Evolutionary conservation across 164 flowering plant genomes (phyloP).

Genomic region (Vitis riparia): DNA sequence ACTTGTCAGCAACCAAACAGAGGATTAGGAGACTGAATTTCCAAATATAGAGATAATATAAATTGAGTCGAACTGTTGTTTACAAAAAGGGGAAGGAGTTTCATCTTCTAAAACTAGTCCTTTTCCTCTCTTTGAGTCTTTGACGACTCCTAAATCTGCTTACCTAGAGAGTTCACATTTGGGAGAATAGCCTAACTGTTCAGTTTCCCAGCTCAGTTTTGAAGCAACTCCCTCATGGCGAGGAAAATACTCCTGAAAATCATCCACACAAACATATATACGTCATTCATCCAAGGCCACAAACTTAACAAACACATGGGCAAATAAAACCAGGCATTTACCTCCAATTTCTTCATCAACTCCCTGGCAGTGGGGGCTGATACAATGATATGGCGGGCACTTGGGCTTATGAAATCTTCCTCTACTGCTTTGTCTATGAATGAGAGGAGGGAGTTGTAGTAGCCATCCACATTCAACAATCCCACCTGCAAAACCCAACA

Average conservation of each 20-base stretch:
- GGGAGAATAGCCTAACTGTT: slow-evolving; percentile 40
- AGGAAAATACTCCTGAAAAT: slow-evolving; percentile 40
- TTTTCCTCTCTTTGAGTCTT: background rate
- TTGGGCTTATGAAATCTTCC: slow-evolving; percentile 70
- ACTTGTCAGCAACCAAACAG: too few species aligned
- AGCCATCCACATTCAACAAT: slow-evolving; percentile 75
- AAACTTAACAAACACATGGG: background rate
- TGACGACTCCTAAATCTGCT: background rate
- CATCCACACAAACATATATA: background rate
- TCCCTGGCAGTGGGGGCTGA: slow-evolving; percentile 72
- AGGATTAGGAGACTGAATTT: background rate
- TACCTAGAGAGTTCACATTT: slow-evolving; percentile 41
- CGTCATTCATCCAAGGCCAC: background rate
- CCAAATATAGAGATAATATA: background rate
- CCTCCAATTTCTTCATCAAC: slow-evolving; percentile 73
- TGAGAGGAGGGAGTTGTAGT: slow-evolving; percentile 66
- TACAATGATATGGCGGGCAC: slow-evolving; percentile 70
- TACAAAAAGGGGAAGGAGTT: background rate
- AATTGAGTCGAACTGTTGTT: too few species aligned
- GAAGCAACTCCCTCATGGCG: slow-evolving; percentile 52
- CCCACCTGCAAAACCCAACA: slow-evolving; percentile 48
- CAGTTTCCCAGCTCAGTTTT: slow-evolving; percentile 59
- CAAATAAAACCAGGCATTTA: slow-evolving; percentile 10
- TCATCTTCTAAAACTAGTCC: slow-evolving; percentile 16
- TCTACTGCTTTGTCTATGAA: slow-evolving; percentile 80